Conservation (phyloP, 345 rosid species). For the Ceriops decandra region DNA sequence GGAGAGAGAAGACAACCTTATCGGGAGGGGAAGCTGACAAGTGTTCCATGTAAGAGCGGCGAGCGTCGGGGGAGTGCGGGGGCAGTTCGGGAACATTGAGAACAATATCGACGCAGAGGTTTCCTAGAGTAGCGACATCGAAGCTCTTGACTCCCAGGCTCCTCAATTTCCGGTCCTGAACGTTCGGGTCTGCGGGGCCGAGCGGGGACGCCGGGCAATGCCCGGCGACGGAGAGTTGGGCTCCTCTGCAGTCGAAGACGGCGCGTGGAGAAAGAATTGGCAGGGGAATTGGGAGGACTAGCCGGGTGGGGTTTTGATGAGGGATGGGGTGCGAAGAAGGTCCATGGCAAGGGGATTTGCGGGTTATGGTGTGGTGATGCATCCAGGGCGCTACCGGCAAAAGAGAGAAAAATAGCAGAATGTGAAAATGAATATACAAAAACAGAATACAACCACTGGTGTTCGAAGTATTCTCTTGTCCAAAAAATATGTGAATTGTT, state of each 20-base stretch:
- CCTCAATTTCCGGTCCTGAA: slow-evolving; percentile 17
- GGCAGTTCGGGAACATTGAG: slow-evolving; percentile 81
- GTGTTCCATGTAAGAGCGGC: slow-evolving; percentile 65
- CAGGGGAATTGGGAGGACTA: slow-evolving; percentile 22
- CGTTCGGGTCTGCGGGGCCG: slow-evolving; percentile 17
- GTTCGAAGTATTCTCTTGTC: too few relatives aligned
- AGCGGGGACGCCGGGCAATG: slow-evolving; percentile 24
- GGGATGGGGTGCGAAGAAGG: slow-evolving; percentile 15
- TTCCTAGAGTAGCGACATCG: slow-evolving; percentile 84
- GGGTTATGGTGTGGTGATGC: slow-evolving; percentile 47
- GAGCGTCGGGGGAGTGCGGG: slow-evolving; percentile 48
- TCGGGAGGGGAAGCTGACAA: slow-evolving; percentile 78
- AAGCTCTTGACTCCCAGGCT: slow-evolving; percentile 35
- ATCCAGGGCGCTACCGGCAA: slow-evolving; percentile 19
- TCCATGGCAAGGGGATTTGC: slow-evolving; percentile 34
- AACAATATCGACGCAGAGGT: slow-evolving; percentile 92
- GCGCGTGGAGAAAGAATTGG: background rate
- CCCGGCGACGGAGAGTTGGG: slow-evolving; percentile 30
- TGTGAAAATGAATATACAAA: background rate
- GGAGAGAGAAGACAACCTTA: slow-evolving; percentile 44
- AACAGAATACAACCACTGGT: too few relatives aligned
- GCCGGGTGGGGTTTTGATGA: slow-evolving; percentile 35
- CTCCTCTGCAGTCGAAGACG: slow-evolving; percentile 27
- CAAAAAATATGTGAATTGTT: too few relatives aligned
- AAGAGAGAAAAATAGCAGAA: background rate